A percentile compares a stretch with the other conserved stretches of the same genome.
phyloP scores from a whole-genome alignment of 1,284 basidiomycete species.

The Tilletia caries region DNA sequence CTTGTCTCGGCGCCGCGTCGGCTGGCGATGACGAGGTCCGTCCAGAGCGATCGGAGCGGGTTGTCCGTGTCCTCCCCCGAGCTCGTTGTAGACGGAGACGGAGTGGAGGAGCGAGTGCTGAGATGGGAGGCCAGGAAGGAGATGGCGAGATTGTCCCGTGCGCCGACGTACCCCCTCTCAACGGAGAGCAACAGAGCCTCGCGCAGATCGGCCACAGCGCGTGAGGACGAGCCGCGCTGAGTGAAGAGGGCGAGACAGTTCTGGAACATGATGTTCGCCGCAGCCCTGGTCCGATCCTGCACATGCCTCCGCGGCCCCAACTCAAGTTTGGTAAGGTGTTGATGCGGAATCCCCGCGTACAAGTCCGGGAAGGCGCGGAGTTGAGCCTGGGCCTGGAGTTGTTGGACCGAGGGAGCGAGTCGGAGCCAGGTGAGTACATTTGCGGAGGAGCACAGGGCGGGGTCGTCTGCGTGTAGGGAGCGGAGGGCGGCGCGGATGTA shows the following conservation, averaged over 20 bases:
- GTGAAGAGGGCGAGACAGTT: background rate
- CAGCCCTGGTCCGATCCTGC: background rate
- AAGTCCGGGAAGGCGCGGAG: background rate
- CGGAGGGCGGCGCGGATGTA: slow-evolving; percentile 27
- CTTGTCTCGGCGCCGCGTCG: background rate
- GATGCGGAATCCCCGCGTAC: background rate
- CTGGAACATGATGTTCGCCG: background rate
- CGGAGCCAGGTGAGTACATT: slow-evolving; percentile 25
- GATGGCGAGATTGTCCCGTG: background rate
- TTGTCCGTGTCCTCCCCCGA: background rate
- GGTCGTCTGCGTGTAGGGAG: slow-evolving; percentile 21
- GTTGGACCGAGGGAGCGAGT: slow-evolving; percentile 24
- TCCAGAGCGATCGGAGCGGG: background rate
- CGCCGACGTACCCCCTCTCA: background rate
- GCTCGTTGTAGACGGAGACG: background rate
- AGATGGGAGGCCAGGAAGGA: background rate
- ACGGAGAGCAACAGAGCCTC: background rate
- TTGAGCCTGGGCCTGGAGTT: background rate
- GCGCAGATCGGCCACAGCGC: background rate
- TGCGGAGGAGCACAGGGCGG: slow-evolving; percentile 15
- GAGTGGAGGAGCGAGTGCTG: background rate
- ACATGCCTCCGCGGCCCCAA: background rate
- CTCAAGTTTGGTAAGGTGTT: background rate
- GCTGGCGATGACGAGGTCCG: background rate
- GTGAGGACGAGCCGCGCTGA: background rate